A percentile compares a stretch with the other conserved stretches of the same genome.
Conservation (phyloP, 2,329 filamentous ascomycete species). For the Fusarium scirpi region DNA sequence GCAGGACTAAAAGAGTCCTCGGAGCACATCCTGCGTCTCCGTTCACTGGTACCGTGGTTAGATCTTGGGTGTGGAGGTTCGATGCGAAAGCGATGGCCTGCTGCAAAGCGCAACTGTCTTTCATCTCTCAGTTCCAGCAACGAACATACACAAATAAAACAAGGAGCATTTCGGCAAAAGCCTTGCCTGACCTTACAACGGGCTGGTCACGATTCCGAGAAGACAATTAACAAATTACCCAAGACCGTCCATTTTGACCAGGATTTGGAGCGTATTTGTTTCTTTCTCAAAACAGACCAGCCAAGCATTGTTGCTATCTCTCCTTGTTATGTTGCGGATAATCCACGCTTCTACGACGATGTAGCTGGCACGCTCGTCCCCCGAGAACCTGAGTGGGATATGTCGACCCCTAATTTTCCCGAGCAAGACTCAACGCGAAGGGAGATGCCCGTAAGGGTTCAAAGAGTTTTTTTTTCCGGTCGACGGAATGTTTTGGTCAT, state of each 20-base stretch:
- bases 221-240: neutral
- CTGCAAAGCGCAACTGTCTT: no score
- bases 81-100: no score
- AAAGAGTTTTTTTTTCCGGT: neutral
- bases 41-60: no score
- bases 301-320: neutral
- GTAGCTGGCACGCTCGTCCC: neutral
- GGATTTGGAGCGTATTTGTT: neutral
- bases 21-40: neutral
- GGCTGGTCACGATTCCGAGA: neutral
- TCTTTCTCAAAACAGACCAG: neutral
- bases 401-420: neutral
- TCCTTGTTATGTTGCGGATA: neutral
- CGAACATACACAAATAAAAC: no score
- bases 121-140: no score
- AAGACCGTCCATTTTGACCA: neutral
- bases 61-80: no score
- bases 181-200: no score
- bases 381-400: neutral
- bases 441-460: neutral
- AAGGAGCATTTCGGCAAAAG: no score
- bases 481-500: neutral
- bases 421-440: neutral
- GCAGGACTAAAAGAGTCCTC: neutral
- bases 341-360: neutral